phyloP scores from a whole-genome alignment of 1,284 basidiomycete species.

The Ustilago crameri region DNA sequence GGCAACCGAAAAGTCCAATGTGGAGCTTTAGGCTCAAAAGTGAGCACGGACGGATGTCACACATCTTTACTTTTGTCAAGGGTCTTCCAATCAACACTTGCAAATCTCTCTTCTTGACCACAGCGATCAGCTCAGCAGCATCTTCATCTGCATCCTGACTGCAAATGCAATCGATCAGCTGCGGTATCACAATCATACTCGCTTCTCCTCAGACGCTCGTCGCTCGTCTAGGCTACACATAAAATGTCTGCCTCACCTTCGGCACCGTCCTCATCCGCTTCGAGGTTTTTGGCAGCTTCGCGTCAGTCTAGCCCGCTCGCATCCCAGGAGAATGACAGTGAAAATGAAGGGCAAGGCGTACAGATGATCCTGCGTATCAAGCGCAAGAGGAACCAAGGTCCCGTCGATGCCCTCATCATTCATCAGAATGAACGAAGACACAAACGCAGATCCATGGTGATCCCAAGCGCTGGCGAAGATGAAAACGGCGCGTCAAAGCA shows the following conservation, averaged over 20 bases:
- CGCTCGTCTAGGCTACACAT: not conserved
- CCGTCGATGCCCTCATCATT: constrained; percentile 61
- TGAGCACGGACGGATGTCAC: not conserved
- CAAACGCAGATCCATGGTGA: constrained; percentile 34
- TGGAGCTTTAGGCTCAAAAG: not conserved
- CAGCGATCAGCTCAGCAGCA: not conserved
- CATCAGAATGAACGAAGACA: constrained; percentile 37
- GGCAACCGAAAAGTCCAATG: not conserved
- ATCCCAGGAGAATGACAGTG: constrained; percentile 22
- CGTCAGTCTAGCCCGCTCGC: constrained; percentile 25
- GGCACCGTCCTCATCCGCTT: constrained; percentile 23
- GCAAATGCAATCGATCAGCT: not conserved
- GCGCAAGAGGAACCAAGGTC: constrained; percentile 59
- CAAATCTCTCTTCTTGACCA: not conserved
- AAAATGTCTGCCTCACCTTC: constrained; percentile 25
- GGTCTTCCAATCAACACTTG: not conserved
- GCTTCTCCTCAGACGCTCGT: too few species aligned
- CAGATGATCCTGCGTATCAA: constrained; percentile 63
- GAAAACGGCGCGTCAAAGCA: constrained; percentile 2
- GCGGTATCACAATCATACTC: too few species aligned
- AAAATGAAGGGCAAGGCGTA: constrained; percentile 16
- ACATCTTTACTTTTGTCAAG: too few species aligned
- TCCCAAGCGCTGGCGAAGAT: constrained; percentile 4
- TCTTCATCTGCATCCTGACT: not conserved
- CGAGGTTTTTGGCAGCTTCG: constrained; percentile 12